Evolutionary conservation across 805 yeast genomes (phyloP).

Genomic region (Wilhelminamyces savonicus): DNA sequence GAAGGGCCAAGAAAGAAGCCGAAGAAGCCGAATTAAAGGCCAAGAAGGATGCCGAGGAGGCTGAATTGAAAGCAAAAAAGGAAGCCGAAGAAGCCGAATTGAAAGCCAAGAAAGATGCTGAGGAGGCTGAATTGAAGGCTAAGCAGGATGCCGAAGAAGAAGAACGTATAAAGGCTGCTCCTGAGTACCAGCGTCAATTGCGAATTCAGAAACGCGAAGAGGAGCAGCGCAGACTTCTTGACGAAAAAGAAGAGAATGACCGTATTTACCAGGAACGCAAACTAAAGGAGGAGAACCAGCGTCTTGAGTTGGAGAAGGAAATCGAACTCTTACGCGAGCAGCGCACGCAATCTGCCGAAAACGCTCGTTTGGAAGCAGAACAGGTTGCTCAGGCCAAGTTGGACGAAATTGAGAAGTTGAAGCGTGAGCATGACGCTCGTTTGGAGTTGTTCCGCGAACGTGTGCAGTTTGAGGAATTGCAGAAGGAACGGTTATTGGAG

Average conservation of each 20-base stretch:
- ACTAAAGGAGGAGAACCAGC: slow-evolving; percentile 18
- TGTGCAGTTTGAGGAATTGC: slow-evolving; percentile 32
- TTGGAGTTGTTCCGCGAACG: slow-evolving; percentile 21
- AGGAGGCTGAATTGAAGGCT: neutral
- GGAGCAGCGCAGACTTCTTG: slow-evolving; percentile 18
- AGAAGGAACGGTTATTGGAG: slow-evolving; percentile 29
- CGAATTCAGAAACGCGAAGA: slow-evolving; percentile 19
- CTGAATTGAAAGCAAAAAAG: slow-evolving; percentile 10
- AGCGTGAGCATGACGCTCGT: slow-evolving; percentile 27
- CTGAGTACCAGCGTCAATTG: slow-evolving; percentile 20
- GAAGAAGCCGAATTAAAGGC: slow-evolving; percentile 2
- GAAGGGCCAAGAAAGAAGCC: slow-evolving; percentile 4
- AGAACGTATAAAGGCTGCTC: slow-evolving; percentile 12
- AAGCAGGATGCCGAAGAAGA: slow-evolving; percentile 6
- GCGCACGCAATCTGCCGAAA: slow-evolving; percentile 15
- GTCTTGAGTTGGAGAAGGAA: slow-evolving; percentile 21
- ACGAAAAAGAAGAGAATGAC: slow-evolving; percentile 22
- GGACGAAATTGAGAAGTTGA: slow-evolving; percentile 27
- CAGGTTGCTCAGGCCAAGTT: slow-evolving; percentile 23
- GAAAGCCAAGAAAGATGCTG: slow-evolving; percentile 2
- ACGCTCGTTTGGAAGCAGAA: slow-evolving; percentile 22
- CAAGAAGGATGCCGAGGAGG: slow-evolving; percentile 8
- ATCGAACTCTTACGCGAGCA: slow-evolving; percentile 24
- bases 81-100: neutral
- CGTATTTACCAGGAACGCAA: slow-evolving; percentile 18